Evolutionary conservation across 208 protist species (phyloP).

Genomic region (Leishmania martiniquensis): DNA sequence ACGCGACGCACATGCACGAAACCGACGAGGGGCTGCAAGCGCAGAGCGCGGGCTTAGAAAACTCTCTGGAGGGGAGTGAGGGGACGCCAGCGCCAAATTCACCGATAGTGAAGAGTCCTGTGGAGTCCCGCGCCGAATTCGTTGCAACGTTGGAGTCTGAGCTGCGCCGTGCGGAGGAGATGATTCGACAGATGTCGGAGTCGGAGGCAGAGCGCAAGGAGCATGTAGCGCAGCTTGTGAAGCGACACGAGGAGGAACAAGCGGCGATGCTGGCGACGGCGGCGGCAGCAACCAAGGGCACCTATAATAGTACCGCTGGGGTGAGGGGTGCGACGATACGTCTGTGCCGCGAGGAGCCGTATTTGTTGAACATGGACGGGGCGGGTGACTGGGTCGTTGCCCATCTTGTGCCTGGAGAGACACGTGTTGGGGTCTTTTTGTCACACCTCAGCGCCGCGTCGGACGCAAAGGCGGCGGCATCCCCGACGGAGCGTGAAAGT

Average conservation of each 20-base stretch:
- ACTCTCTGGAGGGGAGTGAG: background rate
- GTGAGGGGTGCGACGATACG: constrained; percentile 31
- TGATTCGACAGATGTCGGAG: constrained; percentile 61
- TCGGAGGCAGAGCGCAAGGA: constrained; percentile 34
- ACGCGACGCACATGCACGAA: background rate
- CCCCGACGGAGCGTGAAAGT: background rate
- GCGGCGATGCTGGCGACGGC: constrained; percentile 12
- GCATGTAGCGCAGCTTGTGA: constrained; percentile 25
- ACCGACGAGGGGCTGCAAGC: background rate
- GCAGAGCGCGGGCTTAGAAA: background rate
- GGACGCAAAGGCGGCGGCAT: background rate
- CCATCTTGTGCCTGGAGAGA: constrained; percentile 39
- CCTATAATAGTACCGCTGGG: constrained; percentile 25
- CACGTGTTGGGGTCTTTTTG: constrained; percentile 41
- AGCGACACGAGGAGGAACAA: constrained; percentile 23
- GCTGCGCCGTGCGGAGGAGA: constrained; percentile 54
- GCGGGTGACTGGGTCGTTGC: constrained; percentile 74
- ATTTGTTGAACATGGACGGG: constrained; percentile 79
- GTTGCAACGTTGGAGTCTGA: constrained; percentile 52
- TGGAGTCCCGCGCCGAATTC: constrained; percentile 2
- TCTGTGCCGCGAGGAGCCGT: constrained; percentile 40
- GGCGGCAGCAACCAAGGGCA: constrained; percentile 13
- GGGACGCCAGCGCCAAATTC: background rate
- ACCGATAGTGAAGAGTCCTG: background rate
- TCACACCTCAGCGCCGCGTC: no score